Base-by-base conservation (phyloP, 2,329 filamentous ascomycete species). In the Scortechinia acanthostroma region DNA sequence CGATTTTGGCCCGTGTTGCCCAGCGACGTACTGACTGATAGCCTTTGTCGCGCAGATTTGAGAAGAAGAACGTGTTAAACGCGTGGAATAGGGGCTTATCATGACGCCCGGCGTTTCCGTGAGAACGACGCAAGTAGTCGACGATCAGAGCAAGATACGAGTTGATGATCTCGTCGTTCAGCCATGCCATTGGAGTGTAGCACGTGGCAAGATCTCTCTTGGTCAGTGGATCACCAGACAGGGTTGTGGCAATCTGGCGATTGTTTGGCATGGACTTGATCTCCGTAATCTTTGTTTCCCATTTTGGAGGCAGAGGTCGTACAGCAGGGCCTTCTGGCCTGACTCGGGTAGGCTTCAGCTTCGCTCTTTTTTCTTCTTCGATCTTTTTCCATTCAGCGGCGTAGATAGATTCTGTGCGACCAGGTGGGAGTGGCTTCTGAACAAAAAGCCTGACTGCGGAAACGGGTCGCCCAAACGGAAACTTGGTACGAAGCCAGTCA, bases 1-100 rank as follows among this genome's bases (percentile, higher is more conserved):
- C 65, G 44, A 73, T 69, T 51, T 69, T 71, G n/a, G 64, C 66
- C 25, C 66, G 62, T 23, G 50, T 58, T 1, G 65, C 62, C 70
- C 70, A 73, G 22, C 68, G 59, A 43, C 49, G 48, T 20, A 40
- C 55, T 43, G 6, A 50, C 5, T 53, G 51, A 17, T 52, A 51
- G 16, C 48, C 53, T 15, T 45, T 45, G 6, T 52, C 45, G 20
- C 21, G 28, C 5, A 56, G 47, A 10, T 50, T 53, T 5, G 43
- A 47, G 40, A 52, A 55, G 42, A 55, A 56, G 30, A 51, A 54
- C 3, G 49, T 43, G 23, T 50, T 56, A 42, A 55, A 55, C 14
- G 53, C 53, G 44, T 54, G 47, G 28, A 50, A 43, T 23, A 45
- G 46, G 3, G 53, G 53, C 3, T 45, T 45, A 17, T 46, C 46